phyloP scores from a whole-genome alignment of 768 basidiomycete genomes.

The Exidia glandulosa region DNA sequence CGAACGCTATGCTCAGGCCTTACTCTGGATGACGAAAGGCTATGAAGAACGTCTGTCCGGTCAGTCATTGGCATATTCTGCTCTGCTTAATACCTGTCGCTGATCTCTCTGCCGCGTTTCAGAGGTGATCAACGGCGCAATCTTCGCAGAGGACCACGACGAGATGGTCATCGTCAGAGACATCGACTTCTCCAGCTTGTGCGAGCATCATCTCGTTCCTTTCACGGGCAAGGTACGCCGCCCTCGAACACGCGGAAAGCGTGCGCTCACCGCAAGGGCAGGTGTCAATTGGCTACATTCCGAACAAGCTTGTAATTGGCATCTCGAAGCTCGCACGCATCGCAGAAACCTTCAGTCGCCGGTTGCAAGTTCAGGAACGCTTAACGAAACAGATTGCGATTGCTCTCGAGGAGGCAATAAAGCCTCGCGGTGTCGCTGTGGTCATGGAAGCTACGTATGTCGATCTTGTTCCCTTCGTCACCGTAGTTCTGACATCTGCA shows the following conservation, averaged over 20 bases:
- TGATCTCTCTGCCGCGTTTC: neutral
- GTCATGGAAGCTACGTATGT: constrained; percentile 97
- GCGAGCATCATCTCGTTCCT: constrained; percentile 97
- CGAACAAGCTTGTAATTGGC: constrained; percentile 87
- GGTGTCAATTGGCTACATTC: constrained; percentile 98
- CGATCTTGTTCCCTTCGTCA: neutral
- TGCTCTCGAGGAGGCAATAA: constrained; percentile 96
- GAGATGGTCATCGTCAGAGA: constrained; percentile 99
- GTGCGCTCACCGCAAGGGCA: constrained; percentile 18
- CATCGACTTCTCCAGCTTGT: constrained; percentile 93
- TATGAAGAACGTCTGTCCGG: constrained; percentile 93
- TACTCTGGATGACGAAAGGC: constrained; percentile 98
- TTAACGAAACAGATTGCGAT: constrained; percentile 95
- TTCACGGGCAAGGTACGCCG: constrained; percentile 86
- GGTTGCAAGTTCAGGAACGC: constrained; percentile 95
- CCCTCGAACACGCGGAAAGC: neutral
- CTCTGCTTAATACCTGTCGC: neutral
- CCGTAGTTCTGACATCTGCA: constrained; percentile 18
- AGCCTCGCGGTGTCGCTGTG: constrained; percentile 94
- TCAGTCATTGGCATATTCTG: constrained; percentile 20
- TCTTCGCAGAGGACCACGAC: constrained; percentile 98
- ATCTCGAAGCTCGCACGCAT: constrained; percentile 94
- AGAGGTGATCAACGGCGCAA: constrained; percentile 98
- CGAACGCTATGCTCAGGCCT: constrained; percentile 89
- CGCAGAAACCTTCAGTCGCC: constrained; percentile 91